Evolutionary conservation across 2,329 filamentous ascomycete genomes (phyloP).

Genomic region (Beauveria varroae): DNA sequence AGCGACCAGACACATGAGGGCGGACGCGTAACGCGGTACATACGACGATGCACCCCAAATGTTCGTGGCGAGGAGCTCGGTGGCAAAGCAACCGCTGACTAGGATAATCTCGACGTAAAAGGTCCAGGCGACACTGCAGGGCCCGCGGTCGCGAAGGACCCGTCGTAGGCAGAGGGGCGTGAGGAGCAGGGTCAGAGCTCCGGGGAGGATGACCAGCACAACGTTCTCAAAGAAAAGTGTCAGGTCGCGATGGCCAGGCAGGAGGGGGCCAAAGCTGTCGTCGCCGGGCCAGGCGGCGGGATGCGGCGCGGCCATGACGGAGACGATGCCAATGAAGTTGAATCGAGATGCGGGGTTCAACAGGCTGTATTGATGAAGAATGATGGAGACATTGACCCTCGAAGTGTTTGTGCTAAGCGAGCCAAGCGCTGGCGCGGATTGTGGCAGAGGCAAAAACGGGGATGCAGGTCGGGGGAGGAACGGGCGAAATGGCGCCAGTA

Average conservation of each 20-base stretch:
- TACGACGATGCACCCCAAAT: background rate
- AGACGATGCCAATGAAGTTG: background rate
- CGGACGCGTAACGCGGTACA: background rate
- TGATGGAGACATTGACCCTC: background rate
- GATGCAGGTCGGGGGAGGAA: background rate
- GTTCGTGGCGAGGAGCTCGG: background rate
- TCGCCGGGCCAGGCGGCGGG: background rate
- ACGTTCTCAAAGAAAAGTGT: slow-evolving; percentile 6
- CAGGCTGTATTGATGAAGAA: background rate
- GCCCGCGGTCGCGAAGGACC: background rate
- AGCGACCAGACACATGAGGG: background rate
- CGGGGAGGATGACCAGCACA: background rate
- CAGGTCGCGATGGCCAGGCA: background rate
- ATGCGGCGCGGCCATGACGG: background rate
- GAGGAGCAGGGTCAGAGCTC: background rate
- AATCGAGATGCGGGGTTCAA: background rate
- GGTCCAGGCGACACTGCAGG: background rate
- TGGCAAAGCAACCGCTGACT: background rate
- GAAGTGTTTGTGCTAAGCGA: background rate
- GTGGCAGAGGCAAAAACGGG: background rate
- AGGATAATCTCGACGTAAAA: background rate
- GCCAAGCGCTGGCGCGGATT: background rate
- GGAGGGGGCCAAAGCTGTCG: background rate
- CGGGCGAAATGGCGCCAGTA: background rate
- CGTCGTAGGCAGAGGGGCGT: background rate